phyloP scores from a whole-genome alignment of 73 alveolate species.

The Paramecium sonneborni region DNA sequence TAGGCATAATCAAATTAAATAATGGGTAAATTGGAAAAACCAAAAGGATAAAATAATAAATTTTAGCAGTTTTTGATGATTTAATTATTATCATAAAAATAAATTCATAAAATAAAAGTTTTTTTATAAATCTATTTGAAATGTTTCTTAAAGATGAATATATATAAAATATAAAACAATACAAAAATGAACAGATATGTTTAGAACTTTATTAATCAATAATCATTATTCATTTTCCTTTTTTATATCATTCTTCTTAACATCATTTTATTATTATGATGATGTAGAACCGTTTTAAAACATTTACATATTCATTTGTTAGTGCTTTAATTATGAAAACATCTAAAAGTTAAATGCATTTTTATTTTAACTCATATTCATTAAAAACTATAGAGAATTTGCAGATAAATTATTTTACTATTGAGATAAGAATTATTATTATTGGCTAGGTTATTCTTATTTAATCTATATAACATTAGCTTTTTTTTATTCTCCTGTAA shows the following conservation, averaged over 20 bases:
- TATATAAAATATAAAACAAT: too few relatives aligned
- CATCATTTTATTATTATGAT: neutral
- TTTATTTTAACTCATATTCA: conserved; percentile 12
- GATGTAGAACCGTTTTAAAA: neutral
- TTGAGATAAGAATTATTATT: conserved; percentile 15
- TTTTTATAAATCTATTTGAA: too few relatives aligned
- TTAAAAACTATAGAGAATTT: neutral
- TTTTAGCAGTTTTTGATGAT: too few relatives aligned
- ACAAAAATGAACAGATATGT: neutral
- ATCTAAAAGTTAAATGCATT: neutral
- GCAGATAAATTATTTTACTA: neutral
- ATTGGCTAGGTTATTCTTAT: neutral
- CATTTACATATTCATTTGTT: neutral
- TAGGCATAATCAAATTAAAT: too few relatives aligned
- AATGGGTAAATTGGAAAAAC: too few relatives aligned
- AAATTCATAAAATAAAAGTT: too few relatives aligned
- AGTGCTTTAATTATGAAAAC: neutral
- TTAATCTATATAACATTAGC: neutral
- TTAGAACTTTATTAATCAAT: neutral
- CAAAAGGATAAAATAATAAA: too few relatives aligned
- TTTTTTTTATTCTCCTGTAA: neutral
- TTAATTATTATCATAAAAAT: too few relatives aligned
- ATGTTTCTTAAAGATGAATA: too few relatives aligned
- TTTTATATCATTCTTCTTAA: neutral
- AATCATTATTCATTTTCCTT: conserved; percentile 10